phyloP scores from a whole-genome alignment of 2,329 filamentous ascomycete genomes.

The Taxawa tesnikishii region DNA sequence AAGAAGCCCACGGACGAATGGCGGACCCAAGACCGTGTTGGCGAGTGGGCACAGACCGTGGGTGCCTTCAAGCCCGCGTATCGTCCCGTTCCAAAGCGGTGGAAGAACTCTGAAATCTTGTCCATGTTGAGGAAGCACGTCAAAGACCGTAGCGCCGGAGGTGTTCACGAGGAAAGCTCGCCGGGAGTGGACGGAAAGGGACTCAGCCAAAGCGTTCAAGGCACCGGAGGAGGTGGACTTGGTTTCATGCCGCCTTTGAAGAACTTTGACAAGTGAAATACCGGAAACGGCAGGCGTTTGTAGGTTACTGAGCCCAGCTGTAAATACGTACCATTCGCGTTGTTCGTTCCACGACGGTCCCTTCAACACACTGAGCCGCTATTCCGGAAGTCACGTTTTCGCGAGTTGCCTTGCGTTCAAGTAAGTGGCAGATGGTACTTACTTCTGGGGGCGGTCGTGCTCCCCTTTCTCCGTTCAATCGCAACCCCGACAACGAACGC shows the following conservation, averaged over 20 bases:
- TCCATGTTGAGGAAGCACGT: constrained; percentile 53
- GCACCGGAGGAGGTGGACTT: constrained; percentile 26
- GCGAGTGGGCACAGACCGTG: constrained; percentile 95
- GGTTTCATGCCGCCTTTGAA: constrained; percentile 40
- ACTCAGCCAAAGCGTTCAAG: constrained; percentile 19
- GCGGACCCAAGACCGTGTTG: constrained; percentile 39
- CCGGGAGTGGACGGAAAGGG: constrained; percentile 1
- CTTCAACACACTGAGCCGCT: too few species aligned
- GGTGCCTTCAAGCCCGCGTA: constrained; percentile 92
- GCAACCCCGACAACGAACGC: too few species aligned
- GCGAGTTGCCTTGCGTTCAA: too few species aligned
- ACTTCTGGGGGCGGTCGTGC: too few species aligned
- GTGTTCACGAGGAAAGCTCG: constrained; percentile 18
- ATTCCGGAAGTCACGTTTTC: too few species aligned
- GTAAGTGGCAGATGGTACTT: too few species aligned
- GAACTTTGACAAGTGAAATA: constrained; percentile 27
- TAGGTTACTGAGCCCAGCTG: neutral
- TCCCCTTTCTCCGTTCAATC: too few species aligned
- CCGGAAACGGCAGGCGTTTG: neutral
- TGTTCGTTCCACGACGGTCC: too few species aligned
- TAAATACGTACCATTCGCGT: neutral
- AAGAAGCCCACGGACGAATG: constrained; percentile 18
- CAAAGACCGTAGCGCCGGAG: constrained; percentile 25
- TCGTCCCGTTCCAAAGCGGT: constrained; percentile 73
- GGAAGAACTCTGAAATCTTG: constrained; percentile 74